A percentile compares a stretch with the other conserved stretches of the same genome.
Conservation (phyloP, 805 yeast genomes). For the Maudiozyma barnettii region DNA sequence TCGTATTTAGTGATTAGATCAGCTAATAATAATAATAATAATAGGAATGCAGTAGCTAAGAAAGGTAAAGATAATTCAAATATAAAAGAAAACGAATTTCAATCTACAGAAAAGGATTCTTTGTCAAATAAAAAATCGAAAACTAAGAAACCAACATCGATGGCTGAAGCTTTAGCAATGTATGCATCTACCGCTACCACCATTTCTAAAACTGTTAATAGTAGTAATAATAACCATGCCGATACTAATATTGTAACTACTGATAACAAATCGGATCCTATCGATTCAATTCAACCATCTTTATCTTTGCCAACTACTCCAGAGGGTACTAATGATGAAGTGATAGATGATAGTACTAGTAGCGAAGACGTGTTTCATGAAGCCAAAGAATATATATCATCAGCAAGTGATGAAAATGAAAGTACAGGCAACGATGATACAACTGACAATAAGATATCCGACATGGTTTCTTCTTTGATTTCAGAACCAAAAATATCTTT, state of each 20-base stretch:
- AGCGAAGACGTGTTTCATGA: conserved; percentile 18
- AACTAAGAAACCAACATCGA: conserved; percentile 46
- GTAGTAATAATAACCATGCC: neutral
- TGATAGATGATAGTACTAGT: conserved; percentile 1
- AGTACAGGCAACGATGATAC: too few species aligned
- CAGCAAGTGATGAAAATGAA: neutral
- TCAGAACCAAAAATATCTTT: too few species aligned
- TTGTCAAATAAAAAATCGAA: conserved; percentile 11
- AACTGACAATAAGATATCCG: neutral
- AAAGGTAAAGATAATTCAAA: neutral
- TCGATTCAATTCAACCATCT: neutral
- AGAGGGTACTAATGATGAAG: neutral
- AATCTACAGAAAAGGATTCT: neutral
- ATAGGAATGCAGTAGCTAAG: conserved; percentile 3
- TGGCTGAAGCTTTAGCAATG: conserved; percentile 38
- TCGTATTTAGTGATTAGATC: conserved; percentile 38
- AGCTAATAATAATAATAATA: conserved; percentile 3
- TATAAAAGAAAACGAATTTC: neutral
- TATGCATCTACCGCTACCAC: conserved; percentile 11
- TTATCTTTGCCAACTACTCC: neutral
- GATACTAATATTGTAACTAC: neutral
- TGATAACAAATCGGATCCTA: neutral
- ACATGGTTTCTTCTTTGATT: too few species aligned
- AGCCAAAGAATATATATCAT: conserved; percentile 8
- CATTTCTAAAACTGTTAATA: neutral